These are phyloP conservation scores for Triangularia setosa DNA, from an alignment of 2,329 filamentous ascomycete species.

Conservation along the genomic window DNA sequence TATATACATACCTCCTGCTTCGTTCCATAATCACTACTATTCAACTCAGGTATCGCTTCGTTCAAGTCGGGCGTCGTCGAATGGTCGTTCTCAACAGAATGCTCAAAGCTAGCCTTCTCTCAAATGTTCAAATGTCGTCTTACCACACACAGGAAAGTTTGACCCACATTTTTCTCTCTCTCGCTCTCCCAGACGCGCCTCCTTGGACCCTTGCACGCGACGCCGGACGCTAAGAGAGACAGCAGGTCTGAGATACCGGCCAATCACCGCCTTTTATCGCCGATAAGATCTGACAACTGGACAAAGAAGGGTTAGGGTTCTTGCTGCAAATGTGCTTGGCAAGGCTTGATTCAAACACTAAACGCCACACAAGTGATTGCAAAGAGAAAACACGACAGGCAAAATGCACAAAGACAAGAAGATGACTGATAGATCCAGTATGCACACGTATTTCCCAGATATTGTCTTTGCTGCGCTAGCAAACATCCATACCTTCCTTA, in stretches of 20 bases:
- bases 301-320: too few species aligned
- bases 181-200: not conserved
- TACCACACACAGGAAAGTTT: too few species aligned
- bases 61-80: not conserved
- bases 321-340: too few species aligned
- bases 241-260: too few species aligned
- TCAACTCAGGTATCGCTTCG: not conserved
- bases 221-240: too few species aligned
- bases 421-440: not conserved
- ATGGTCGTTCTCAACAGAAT: not conserved
- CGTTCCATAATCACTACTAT: slow-evolving; percentile 19
- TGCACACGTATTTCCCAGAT: not conserved
- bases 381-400: too few species aligned
- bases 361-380: too few species aligned
- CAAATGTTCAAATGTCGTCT: not conserved
- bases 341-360: too few species aligned
- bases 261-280: not conserved
- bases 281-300: not conserved
- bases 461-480: not conserved
- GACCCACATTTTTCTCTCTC: not conserved
- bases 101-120: not conserved
- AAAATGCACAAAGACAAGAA: too few species aligned
- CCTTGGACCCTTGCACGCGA: too few species aligned
- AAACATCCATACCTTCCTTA: not conserved
- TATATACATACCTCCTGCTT: slow-evolving; percentile 23